Conservation (phyloP, 78 protist species). For the Polysphondylium violaceum region DNA sequence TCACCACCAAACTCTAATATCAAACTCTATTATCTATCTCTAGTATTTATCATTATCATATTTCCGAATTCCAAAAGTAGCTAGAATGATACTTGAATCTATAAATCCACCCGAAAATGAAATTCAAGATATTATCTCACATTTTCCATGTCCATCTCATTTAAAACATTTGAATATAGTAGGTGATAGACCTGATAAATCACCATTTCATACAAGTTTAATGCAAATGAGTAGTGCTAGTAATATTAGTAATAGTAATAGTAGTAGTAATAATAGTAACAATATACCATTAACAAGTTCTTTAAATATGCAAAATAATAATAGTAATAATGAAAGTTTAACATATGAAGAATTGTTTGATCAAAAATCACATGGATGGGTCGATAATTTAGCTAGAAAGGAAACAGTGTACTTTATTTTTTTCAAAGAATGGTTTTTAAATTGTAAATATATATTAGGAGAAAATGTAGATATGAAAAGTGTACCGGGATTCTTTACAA, state of each 20-base stretch:
- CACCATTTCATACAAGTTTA: conserved; percentile 49
- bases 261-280: not conserved
- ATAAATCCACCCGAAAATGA: conserved; percentile 72
- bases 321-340: not conserved
- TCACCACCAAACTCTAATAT: too few relatives aligned
- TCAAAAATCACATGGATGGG: conserved; percentile 19
- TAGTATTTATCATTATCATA: conserved; percentile 49
- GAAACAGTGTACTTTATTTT: conserved; percentile 63
- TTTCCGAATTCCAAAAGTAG: conserved; percentile 70
- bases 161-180: conserved; percentile 46
- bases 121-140: conserved; percentile 46
- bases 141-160: conserved; percentile 68
- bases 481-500: conserved; percentile 50
- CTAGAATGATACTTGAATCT: conserved; percentile 42
- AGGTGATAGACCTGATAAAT: conserved; percentile 68
- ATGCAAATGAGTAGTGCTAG: conserved; percentile 60
- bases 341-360: conserved; percentile 9
- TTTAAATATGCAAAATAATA: not conserved
- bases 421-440: conserved; percentile 60
- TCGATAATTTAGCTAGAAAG: conserved; percentile 76
- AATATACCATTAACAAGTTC: too few relatives aligned
- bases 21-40: not conserved
- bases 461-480: conserved; percentile 50
- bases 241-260: not conserved
- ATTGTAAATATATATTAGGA: conserved; percentile 65